Evolutionary conservation across 352 stramenopile genomes (phyloP), one percentile per base, ranked within the genome.

Genomic region (Pythium vanterpoolii): DNA sequence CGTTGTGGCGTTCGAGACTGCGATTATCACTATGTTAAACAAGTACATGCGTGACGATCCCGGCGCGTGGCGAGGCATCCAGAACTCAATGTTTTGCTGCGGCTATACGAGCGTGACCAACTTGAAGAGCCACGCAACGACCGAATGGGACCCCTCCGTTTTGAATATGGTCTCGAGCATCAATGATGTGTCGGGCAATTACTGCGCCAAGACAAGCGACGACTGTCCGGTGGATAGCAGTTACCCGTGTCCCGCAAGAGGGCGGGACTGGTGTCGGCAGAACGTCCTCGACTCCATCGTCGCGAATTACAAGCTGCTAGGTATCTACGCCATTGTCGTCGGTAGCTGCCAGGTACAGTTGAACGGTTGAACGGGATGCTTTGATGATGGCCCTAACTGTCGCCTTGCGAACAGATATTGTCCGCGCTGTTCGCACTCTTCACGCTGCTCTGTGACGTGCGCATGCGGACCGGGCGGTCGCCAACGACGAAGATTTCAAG

Each of bases 401-500:
- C 34, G 38, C 18, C 4, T 36, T 51, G 1, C 44, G 23, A 18
- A 23, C 24, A 90, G 69, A 23, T 87, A 0, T 13, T 88, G 2
- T 79, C 76, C 24, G 77, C 68, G 5, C 18, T 63, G 1, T 73
- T 90, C 8, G 70, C 71, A 19, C 19, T 87, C 3, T 86, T 86
- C 58, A 88, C 78, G 1, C 46, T 90, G 3, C 56, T 88, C 16
- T 88, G 71, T 39, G 80, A 90, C 26, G 70, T 87, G 36, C 74
- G 80, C 4, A 73, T 81, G 60, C 39, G 78, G 1, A 64, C 42
- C 2, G 52, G 49, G 4, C 64, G 52, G 4, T 90, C 77, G 4
- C 76, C 76, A 10, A 72, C 43, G 1, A 34, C 77, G 1, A 62
- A 79, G 36, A 71, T 86, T 6, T 62, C 59, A 4, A 76, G 64